Base-by-base conservation (phyloP, 106 monocot species). In the Dendrobium chrysotoxum region DNA sequence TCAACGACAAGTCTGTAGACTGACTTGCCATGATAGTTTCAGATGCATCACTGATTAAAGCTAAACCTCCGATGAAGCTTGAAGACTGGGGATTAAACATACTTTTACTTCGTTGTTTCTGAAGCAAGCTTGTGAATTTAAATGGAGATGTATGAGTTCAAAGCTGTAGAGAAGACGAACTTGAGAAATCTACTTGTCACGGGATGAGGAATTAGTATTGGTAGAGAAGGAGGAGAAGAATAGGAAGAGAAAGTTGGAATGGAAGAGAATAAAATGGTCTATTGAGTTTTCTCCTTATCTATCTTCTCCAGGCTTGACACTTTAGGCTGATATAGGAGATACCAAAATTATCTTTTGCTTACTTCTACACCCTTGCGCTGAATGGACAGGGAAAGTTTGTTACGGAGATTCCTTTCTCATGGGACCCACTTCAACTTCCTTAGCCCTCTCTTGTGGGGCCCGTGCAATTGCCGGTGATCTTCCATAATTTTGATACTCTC, bases 341-440 rank as follows among this genome's bases (percentile, higher is more conserved):
- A 65, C 10, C 76, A 65, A 80, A 20, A 0, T 65, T 38, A 80
- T 44, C 74, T 75, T 53, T 58, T 77, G 77, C 28, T 28, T 82
- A 77, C 47, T 77, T 47, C 44, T 46, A 11, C 13, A 25, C 45
- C n/a, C 58, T 72, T 28, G 13, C 16, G 41, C 2, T 20, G 23
- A 21, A 53, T 41, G 28, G 8, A 58, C 26, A 31, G 38, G 40
- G 50, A 40, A 28, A 39, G 76, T 20, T 85, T 87, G 87, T 84
- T 87, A 75, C 84, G 71, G 82, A 84, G 84, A 87, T 84, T 87
- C 84, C 76, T 66, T 79, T 64, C 26, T 17, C 21, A 76, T 20
- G 81, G 82, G 81, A 20, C 75, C 82, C 71, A 53, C 4, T 42
- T 42, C 74, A 75, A 70, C 75, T 35, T 57, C 30, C 42, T 75